Percentiles rank a stretch among this genome's conserved stretches.
These are phyloP conservation scores for Syzygium jambos DNA, from an alignment of 345 rosid genomes.

Conservation along the genomic window DNA sequence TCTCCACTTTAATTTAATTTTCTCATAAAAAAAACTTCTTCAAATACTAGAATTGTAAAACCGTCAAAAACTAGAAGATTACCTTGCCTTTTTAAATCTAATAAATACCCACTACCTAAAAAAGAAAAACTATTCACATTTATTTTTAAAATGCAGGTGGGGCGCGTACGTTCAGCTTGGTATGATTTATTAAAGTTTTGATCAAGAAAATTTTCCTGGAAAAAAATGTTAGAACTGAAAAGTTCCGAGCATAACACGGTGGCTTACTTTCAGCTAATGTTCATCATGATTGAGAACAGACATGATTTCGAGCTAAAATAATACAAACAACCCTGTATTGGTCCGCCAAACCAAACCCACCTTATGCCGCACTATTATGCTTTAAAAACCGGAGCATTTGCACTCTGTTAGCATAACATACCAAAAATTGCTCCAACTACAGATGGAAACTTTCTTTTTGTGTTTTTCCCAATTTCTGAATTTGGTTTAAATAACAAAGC, in stretches of 20 bases:
- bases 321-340: not conserved
- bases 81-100: not conserved
- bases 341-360: not conserved
- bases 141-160: not conserved
- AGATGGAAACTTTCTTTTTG: not conserved
- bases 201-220: not conserved
- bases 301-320: not conserved
- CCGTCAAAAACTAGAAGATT: not conserved
- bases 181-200: no score
- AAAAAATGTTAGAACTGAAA: not conserved
- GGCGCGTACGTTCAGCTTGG: not conserved
- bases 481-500: not conserved
- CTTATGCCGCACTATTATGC: not conserved
- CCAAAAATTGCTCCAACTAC: not conserved
- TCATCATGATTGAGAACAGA: not conserved
- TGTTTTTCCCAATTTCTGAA: not conserved
- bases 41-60: not conserved
- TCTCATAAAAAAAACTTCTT: not conserved
- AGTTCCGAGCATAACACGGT: not conserved
- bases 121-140: not conserved
- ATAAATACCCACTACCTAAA: not conserved
- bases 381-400: not conserved
- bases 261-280: not conserved
- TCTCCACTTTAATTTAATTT: not conserved
- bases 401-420: not conserved